Conservation (phyloP, 2,329 filamentous ascomycete genomes). For the Neopestalotiopsis sp. region DNA sequence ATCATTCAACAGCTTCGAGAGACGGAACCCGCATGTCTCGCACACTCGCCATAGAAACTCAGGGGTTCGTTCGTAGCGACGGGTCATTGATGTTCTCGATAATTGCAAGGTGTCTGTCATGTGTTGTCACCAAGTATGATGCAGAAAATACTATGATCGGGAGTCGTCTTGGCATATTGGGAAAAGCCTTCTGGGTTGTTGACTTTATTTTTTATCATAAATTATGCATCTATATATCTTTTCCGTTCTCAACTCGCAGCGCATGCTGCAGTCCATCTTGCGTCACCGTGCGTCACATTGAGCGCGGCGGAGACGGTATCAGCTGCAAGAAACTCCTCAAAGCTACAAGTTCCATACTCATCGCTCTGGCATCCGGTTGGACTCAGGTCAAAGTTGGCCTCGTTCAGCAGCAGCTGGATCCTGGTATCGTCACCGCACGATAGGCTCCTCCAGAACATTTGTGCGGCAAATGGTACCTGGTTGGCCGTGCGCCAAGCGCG, state of each 20-base stretch:
- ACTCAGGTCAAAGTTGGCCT: slow-evolving; percentile 29
- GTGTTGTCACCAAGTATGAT: too few relatives aligned
- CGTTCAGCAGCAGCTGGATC: slow-evolving; percentile 30
- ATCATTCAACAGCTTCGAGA: too few relatives aligned
- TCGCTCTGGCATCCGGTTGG: slow-evolving; percentile 29
- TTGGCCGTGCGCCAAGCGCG: slow-evolving; percentile 27
- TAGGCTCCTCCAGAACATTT: slow-evolving; percentile 29
- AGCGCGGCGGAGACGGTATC: slow-evolving; percentile 25
- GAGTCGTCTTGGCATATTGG: too few relatives aligned
- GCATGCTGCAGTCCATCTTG: slow-evolving; percentile 27
- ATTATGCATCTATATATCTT: background rate
- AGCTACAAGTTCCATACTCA: slow-evolving; percentile 27
- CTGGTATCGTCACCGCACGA: slow-evolving; percentile 25
- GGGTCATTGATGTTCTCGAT: too few relatives aligned
- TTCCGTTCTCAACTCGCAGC: background rate
- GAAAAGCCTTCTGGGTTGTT: background rate
- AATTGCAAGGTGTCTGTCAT: too few relatives aligned
- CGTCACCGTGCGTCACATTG: slow-evolving; percentile 26
- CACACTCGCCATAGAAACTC: too few relatives aligned
- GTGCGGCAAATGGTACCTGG: slow-evolving; percentile 28
- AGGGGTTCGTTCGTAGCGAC: too few relatives aligned
- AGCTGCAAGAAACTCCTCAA: slow-evolving; percentile 26
- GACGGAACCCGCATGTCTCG: too few relatives aligned
- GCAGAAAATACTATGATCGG: too few relatives aligned
- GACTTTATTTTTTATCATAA: background rate